A percentile compares a stretch with the other conserved stretches of the same genome.
These are phyloP conservation scores for Thelonectria discophora DNA, from an alignment of 2,329 filamentous ascomycete genomes.

Conservation along the genomic window DNA sequence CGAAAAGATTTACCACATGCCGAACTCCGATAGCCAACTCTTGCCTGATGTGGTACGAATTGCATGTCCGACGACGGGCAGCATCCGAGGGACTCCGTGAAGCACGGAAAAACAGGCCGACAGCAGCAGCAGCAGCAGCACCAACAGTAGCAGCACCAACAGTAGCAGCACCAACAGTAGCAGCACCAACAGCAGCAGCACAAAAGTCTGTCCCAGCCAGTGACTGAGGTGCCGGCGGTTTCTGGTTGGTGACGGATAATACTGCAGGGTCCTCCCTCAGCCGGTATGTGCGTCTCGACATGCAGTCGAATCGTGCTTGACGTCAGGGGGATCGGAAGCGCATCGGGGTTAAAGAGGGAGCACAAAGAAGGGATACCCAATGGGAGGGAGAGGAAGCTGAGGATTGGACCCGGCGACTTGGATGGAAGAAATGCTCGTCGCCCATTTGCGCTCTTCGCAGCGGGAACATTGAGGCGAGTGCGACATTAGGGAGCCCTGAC, in stretches of 20 bases:
- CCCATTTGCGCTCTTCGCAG: neutral
- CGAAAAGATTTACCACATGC: neutral
- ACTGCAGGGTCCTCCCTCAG: constrained; percentile 5
- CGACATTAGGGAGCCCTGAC: neutral
- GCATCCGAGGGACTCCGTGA: constrained; percentile 5
- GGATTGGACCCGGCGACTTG: neutral
- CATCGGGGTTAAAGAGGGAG: constrained; percentile 15
- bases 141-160: too few relatives aligned
- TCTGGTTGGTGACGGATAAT: constrained; percentile 30
- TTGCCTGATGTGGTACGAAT: neutral
- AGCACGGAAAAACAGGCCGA: constrained; percentile 23
- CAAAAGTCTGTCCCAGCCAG: too few relatives aligned
- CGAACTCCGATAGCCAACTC: constrained; percentile 7
- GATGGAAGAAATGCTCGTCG: neutral
- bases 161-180: neutral
- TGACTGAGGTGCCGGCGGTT: neutral
- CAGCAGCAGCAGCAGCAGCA: too few relatives aligned
- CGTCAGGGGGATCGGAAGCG: constrained; percentile 31
- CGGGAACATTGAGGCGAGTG: too few relatives aligned
- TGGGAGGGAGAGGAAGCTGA: constrained; percentile 1
- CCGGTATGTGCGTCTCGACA: constrained; percentile 9
- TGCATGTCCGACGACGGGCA: neutral
- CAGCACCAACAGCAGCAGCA: neutral
- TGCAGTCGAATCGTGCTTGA: constrained; percentile 25
- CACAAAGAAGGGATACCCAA: constrained; percentile 7